Base-by-base conservation (phyloP, 306 rosid genomes). In the Dicorynia guianensis region DNA sequence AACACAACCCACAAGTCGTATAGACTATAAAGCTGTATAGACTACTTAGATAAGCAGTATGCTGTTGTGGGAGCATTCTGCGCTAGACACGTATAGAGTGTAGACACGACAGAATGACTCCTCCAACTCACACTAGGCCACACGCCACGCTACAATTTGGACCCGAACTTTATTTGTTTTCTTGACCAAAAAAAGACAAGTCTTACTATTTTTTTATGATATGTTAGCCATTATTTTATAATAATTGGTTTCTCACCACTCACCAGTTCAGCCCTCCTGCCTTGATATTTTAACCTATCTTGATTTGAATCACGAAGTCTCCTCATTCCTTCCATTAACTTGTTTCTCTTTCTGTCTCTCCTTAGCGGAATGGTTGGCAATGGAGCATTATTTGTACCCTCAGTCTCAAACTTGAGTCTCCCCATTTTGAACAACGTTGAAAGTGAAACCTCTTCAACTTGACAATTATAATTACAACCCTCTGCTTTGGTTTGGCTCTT, bases 241-340 rank as follows among this genome's bases (percentile, higher is more conserved):
- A 79, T 76, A 66, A 72, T 77, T 74, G 13, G 72, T 75, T 77
- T 76, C 68, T 80, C 65, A 77, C 74, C 80, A 59, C 9, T 44
- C 78, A 56, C 63, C 62, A n/a, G n/a, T n/a, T n/a, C 77, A 4
- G 50, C 25, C 56, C 63, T 30, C 53, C 15, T 12, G 59, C 86
- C 89, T 91, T 86, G 93, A 53, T 80, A 38, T 75, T 78, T 70
- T 84, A 85, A 79, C 85, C 78, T 81, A n/a, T 39, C 71, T 72
- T 57, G 79, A 79, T 92, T 92, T 89, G 88, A 92, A 92, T 81
- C 85, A 69, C 46, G 85, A 83, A 85, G 72, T 86, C 83, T 79
- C 85, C 87, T 79, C 75, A 61, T 74, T 69, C 87, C 77, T 82
- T 82, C 86, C 68, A 36, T n/a, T 25, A 25, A 25, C 54, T 5